Conservation (phyloP, 805 yeast genomes). For the Lachancea quebecensis region DNA sequence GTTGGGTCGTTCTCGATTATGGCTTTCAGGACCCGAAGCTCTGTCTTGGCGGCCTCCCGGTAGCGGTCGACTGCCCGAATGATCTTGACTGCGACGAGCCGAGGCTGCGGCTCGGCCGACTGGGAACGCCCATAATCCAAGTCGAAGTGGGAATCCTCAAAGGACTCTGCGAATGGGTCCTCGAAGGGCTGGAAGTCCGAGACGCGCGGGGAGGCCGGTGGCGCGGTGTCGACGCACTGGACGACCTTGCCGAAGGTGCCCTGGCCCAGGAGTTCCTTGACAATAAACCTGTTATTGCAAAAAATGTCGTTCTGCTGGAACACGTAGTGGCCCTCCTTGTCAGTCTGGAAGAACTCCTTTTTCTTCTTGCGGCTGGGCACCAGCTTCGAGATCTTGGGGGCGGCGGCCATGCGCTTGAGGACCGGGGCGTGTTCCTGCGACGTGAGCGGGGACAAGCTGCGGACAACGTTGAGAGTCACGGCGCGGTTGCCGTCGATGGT, state of each 20-base stretch:
- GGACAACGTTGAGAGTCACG: conserved; percentile 18
- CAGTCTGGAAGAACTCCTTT: conserved; percentile 30
- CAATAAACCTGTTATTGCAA: conserved; percentile 53
- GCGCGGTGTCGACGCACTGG: conserved; percentile 67
- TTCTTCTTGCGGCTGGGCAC: conserved; percentile 6
- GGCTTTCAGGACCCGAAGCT: conserved; percentile 60
- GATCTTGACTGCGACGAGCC: conserved; percentile 81
- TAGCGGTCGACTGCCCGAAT: conserved; percentile 90
- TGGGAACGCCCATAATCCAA: neutral
- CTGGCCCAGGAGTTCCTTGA: conserved; percentile 71
- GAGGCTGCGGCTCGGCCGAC: conserved; percentile 10
- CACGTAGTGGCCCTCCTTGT: conserved; percentile 69
- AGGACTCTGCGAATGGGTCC: conserved; percentile 7
- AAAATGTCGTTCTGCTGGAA: conserved; percentile 51
- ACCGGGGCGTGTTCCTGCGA: conserved; percentile 7
- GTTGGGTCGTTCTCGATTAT: conserved; percentile 38
- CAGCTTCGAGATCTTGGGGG: conserved; percentile 7
- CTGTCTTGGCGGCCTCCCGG: conserved; percentile 92
- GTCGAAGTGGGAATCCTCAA: conserved; percentile 3
- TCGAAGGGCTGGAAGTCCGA: conserved; percentile 3
- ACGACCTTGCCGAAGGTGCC: conserved; percentile 99
- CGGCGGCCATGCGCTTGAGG: conserved; percentile 6
- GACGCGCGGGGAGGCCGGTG: neutral
- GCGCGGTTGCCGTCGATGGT: conserved; percentile 28
- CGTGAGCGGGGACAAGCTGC: conserved; percentile 17